Evolutionary conservation across 2,329 filamentous ascomycete genomes (phyloP).

Genomic region (Trichoderma atrobrunneum): DNA sequence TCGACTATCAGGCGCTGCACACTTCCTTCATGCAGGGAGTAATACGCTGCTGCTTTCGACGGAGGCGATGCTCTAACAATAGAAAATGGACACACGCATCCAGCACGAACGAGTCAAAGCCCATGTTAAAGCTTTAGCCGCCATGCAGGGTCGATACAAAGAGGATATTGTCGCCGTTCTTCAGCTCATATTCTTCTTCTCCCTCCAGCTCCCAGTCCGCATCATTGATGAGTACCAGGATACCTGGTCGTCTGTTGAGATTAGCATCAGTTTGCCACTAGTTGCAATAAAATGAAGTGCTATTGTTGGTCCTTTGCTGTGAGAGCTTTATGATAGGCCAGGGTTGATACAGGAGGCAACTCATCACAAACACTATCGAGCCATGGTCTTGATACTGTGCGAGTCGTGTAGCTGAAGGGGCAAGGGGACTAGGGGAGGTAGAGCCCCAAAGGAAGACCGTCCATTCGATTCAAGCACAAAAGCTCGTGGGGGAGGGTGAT

Average conservation of each 20-base stretch:
- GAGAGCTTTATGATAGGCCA: background rate
- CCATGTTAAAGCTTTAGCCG: slow-evolving; percentile 52
- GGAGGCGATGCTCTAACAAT: background rate
- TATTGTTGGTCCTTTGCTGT: background rate
- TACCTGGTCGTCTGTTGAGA: slow-evolving; percentile 74
- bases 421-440: slow-evolving; percentile 1
- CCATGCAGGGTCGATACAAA: slow-evolving; percentile 97
- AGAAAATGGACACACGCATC: background rate
- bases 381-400: background rate
- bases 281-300: background rate
- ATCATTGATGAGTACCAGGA: slow-evolving; percentile 95
- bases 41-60: background rate
- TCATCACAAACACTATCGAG: background rate
- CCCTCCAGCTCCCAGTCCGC: slow-evolving; percentile 98
- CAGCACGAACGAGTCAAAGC: background rate
- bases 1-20: background rate
- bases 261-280: background rate
- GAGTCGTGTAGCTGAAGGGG: background rate
- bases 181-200: slow-evolving; percentile 83
- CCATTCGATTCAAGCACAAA: background rate
- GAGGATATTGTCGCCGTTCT: slow-evolving; percentile 79
- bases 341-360: background rate
- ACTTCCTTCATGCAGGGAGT: background rate
- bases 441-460: background rate
- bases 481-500: slow-evolving; percentile 3